phyloP scores from a whole-genome alignment of 352 stramenopile genomes.

The Phytopythium helicoides region DNA sequence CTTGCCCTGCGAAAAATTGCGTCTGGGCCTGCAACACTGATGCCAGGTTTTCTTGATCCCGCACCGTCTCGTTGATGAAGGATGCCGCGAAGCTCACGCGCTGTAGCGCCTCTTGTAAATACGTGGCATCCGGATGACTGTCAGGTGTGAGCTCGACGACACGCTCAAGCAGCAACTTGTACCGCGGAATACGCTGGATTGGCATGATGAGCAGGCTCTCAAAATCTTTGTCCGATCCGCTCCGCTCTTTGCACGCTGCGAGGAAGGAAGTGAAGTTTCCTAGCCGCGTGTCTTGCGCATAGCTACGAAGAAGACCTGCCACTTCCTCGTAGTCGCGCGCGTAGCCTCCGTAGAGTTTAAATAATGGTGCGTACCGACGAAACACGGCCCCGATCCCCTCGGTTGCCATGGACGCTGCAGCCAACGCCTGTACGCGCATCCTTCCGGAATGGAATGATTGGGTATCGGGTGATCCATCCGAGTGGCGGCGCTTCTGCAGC shows the following conservation, averaged over 20 bases:
- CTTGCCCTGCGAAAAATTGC: constrained; percentile 69
- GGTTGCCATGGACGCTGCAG: constrained; percentile 25
- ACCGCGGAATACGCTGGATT: constrained; percentile 90
- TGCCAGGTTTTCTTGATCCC: constrained; percentile 78
- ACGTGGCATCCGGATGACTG: constrained; percentile 58
- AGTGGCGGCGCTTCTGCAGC: neutral
- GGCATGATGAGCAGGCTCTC: constrained; percentile 91
- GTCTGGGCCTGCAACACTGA: constrained; percentile 76
- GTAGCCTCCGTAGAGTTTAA: constrained; percentile 82
- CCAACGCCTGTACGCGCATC: constrained; percentile 15
- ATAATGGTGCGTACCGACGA: constrained; percentile 77
- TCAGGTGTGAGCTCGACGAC: constrained; percentile 66
- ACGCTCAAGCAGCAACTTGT: constrained; percentile 86
- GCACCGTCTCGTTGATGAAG: constrained; percentile 85
- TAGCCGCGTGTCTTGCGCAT: constrained; percentile 42
- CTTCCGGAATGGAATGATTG: neutral
- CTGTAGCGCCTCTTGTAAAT: constrained; percentile 57
- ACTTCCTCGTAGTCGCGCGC: constrained; percentile 85
- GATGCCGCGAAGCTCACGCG: constrained; percentile 59
- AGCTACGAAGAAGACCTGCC: constrained; percentile 51
- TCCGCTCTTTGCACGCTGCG: constrained; percentile 48
- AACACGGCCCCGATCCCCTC: constrained; percentile 72
- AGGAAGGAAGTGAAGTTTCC: constrained; percentile 52
- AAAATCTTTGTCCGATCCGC: constrained; percentile 62
- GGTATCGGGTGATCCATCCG: neutral